phyloP scores from a whole-genome alignment of 345 rosid genomes.

The Eucalyptus lansdowneana region DNA sequence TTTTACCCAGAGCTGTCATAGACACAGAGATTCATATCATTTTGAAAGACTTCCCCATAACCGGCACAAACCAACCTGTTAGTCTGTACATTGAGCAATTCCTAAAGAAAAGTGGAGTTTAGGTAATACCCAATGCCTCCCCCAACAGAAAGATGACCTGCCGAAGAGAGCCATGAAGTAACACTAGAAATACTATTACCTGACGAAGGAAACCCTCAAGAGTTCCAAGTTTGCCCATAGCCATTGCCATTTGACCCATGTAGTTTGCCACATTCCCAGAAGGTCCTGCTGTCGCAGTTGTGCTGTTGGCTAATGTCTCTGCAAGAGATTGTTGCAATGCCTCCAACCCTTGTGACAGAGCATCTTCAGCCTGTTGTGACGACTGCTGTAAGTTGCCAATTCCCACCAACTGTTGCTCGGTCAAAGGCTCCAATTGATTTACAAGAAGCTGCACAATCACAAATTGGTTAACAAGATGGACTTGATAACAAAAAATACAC shows the following conservation, averaged over 20 bases:
- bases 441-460: slow-evolving; percentile 44
- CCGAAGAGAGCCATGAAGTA: background rate
- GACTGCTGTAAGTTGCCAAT: slow-evolving; percentile 75
- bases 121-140: background rate
- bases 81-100: background rate
- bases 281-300: slow-evolving; percentile 49
- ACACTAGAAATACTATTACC: slow-evolving; percentile 10
- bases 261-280: slow-evolving; percentile 84
- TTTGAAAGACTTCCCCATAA: background rate
- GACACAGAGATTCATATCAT: background rate
- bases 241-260: slow-evolving; percentile 99
- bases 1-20: background rate
- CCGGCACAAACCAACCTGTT: background rate
- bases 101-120: background rate
- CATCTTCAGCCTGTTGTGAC: slow-evolving; percentile 91
- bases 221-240: slow-evolving; percentile 93
- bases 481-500: background rate
- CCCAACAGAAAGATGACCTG: background rate
- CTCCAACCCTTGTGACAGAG: slow-evolving; percentile 92
- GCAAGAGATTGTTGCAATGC: slow-evolving; percentile 81
- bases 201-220: slow-evolving; percentile 78
- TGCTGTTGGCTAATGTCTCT: slow-evolving; percentile 71
- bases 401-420: slow-evolving; percentile 66
- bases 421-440: slow-evolving; percentile 84
- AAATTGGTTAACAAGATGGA: background rate